Conservation (phyloP, 2,329 filamentous ascomycete genomes). For the Tolypocladium guangdongense region DNA sequence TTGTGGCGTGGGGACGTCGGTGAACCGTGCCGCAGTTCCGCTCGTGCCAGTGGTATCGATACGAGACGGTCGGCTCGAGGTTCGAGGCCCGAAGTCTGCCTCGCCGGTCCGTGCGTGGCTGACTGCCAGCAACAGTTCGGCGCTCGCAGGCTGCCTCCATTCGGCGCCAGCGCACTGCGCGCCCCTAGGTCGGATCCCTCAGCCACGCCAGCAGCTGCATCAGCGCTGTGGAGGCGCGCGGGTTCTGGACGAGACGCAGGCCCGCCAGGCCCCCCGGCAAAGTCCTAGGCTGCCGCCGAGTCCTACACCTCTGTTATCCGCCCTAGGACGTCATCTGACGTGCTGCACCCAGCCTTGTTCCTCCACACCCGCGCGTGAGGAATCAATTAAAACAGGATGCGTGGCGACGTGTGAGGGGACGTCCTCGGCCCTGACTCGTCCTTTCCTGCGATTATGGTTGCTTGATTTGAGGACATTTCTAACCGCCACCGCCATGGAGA, state of each 20-base stretch:
- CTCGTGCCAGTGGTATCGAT: too few species aligned
- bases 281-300: not conserved
- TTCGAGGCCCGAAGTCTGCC: not conserved
- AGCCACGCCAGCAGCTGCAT: not conserved
- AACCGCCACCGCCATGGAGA: constrained; percentile 4
- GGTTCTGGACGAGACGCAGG: not conserved
- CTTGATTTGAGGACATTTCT: not conserved
- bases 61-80: too few species aligned
- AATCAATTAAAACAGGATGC: not conserved
- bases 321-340: not conserved
- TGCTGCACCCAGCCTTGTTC: not conserved
- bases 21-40: not conserved
- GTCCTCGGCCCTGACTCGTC: not conserved
- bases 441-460: not conserved
- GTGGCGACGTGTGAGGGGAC: not conserved
- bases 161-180: not conserved
- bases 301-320: not conserved
- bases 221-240: not conserved
- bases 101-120: not conserved
- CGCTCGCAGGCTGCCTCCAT: not conserved
- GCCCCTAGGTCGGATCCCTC: not conserved
- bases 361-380: not conserved
- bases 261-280: not conserved
- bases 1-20: not conserved
- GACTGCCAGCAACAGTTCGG: not conserved